Evolutionary conservation across 1,139 yeast genomes (phyloP).

Genomic region (Suhomyces terraborum): DNA sequence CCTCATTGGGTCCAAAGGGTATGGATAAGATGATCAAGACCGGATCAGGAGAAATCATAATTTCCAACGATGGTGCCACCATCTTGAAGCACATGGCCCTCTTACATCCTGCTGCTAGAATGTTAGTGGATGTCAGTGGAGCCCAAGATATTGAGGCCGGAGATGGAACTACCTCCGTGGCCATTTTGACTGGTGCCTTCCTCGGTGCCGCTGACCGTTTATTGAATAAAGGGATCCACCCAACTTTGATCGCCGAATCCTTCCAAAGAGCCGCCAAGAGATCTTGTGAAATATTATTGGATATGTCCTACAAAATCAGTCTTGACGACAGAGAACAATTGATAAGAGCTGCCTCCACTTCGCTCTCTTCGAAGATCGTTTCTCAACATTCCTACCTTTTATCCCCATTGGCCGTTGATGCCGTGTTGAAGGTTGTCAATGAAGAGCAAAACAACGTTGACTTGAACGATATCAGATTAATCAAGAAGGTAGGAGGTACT

Average conservation of each 20-base stretch:
- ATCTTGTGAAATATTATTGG: slow-evolving; percentile 80
- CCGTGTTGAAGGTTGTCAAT: slow-evolving; percentile 78
- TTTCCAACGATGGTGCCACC: slow-evolving; percentile 97
- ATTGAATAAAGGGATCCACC: slow-evolving; percentile 90
- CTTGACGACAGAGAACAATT: slow-evolving; percentile 78
- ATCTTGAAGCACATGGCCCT: slow-evolving; percentile 97
- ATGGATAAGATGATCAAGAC: slow-evolving; percentile 99
- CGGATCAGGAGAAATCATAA: slow-evolving; percentile 86
- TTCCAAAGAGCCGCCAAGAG: slow-evolving; percentile 92
- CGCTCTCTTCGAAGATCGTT: slow-evolving; percentile 91
- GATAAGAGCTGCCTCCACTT: slow-evolving; percentile 90
- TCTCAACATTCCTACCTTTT: slow-evolving; percentile 83
- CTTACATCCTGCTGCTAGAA: slow-evolving; percentile 96
- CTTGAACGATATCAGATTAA: slow-evolving; percentile 79
- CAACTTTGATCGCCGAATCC: slow-evolving; percentile 91
- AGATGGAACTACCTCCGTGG: slow-evolving; percentile 98
- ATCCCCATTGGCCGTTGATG: slow-evolving; percentile 94
- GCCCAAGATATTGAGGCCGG: slow-evolving; percentile 99
- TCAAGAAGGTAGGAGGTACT: slow-evolving; percentile 96
- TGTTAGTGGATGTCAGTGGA: slow-evolving; percentile 95
- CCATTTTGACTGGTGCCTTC: slow-evolving; percentile 90
- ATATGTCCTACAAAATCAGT: slow-evolving; percentile 78
- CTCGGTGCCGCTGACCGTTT: slow-evolving; percentile 93
- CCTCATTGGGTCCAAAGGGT: slow-evolving; percentile 97
- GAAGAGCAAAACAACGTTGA: slow-evolving; percentile 70